Conservation (phyloP, 441 rosid genomes). For the Populus tomentosa region DNA sequence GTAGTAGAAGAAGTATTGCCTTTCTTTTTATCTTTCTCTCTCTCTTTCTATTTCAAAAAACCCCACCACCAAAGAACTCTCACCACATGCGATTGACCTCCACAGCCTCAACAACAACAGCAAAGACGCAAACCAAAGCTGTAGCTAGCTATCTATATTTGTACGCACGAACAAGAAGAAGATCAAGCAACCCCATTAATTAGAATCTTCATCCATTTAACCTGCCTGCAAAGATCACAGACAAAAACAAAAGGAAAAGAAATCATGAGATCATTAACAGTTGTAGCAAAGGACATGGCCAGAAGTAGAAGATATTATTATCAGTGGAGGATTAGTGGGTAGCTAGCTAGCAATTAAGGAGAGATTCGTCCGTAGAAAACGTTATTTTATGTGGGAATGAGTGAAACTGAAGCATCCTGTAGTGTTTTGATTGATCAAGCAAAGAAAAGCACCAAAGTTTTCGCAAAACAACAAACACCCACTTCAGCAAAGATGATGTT, state of each 20-base stretch:
- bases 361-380: constrained; percentile 18
- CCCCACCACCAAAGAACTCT: constrained; percentile 24
- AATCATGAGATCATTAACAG: constrained; percentile 2
- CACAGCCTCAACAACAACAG: constrained; percentile 10
- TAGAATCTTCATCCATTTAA: constrained; percentile 44
- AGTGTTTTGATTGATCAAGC: constrained; percentile 29
- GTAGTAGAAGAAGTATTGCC: not conserved
- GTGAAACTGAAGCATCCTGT: constrained; percentile 37
- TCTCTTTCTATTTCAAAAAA: constrained; percentile 13
- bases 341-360: not conserved
- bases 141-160: not conserved
- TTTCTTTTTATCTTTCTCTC: constrained; percentile 3
- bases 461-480: constrained; percentile 29
- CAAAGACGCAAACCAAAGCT: constrained; percentile 8
- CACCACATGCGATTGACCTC: constrained; percentile 3
- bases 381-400: constrained; percentile 76
- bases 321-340: not conserved
- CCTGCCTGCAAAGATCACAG: constrained; percentile 29
- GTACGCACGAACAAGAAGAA: constrained; percentile 5
- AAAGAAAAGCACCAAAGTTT: constrained; percentile 31
- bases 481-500: constrained; percentile 33
- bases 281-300: constrained; percentile 22
- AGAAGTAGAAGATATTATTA: constrained; percentile 4
- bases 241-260: constrained; percentile 5
- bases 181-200: constrained; percentile 27